Conservation (phyloP, 306 rosid species). For the Acmispon strigosus region DNA sequence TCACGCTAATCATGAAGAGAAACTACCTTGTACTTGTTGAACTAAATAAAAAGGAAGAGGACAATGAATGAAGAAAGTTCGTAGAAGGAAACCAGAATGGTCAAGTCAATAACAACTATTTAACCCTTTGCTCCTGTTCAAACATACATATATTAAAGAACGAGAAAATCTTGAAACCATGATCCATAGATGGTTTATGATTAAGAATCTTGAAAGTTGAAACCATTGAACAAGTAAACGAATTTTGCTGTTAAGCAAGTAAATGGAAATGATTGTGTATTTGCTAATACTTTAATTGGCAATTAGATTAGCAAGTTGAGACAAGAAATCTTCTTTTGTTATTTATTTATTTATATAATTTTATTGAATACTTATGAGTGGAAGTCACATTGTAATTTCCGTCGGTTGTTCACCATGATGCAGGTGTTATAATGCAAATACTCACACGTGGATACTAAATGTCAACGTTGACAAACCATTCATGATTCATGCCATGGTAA, state of each 20-base stretch:
- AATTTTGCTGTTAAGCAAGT: too few relatives aligned
- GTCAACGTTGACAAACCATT: not conserved
- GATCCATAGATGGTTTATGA: not conserved
- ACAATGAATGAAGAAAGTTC: not conserved
- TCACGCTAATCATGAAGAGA: conserved; percentile 17
- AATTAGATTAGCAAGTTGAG: not conserved
- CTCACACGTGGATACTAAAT: not conserved
- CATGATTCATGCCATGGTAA: too few relatives aligned
- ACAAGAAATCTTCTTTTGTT: not conserved
- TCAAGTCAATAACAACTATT: conserved; percentile 22
- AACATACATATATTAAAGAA: not conserved
- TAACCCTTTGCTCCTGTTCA: not conserved
- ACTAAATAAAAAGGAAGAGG: conserved; percentile 7
- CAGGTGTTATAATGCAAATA: not conserved
- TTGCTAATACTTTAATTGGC: not conserved
- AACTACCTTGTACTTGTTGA: conserved; percentile 2
- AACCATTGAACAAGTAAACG: not conserved
- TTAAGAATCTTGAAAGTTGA: not conserved
- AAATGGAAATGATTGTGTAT: not conserved
- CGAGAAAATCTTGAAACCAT: not conserved
- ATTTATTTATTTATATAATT: not conserved
- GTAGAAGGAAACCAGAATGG: conserved; percentile 13
- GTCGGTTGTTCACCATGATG: not conserved
- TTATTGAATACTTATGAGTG: not conserved
- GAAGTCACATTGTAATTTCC: not conserved